Evolutionary conservation across 805 yeast genomes (phyloP).

Genomic region (Millerago galiae): DNA sequence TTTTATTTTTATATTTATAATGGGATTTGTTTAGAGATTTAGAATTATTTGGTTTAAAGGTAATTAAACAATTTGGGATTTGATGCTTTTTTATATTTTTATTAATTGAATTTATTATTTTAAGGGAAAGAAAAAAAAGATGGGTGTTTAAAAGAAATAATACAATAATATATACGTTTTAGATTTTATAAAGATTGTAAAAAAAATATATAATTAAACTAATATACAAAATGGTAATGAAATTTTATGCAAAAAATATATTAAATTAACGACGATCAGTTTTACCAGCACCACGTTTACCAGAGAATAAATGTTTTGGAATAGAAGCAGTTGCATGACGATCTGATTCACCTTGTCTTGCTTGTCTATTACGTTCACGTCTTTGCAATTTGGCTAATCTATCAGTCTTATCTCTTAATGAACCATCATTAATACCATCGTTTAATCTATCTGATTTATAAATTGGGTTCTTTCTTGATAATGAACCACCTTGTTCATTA

Average conservation of each 20-base stretch:
- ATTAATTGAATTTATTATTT: too few species aligned
- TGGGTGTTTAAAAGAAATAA: too few species aligned
- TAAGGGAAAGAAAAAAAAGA: too few species aligned
- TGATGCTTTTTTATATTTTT: too few species aligned
- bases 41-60: too few species aligned
- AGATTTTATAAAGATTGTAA: neutral
- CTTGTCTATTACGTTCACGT: slow-evolving; percentile 87
- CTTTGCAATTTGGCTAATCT: slow-evolving; percentile 84
- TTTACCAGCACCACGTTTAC: slow-evolving; percentile 95
- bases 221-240: slow-evolving; percentile 3
- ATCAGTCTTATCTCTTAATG: slow-evolving; percentile 75
- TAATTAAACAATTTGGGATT: too few species aligned
- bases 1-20: too few species aligned
- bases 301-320: slow-evolving; percentile 93
- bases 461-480: slow-evolving; percentile 28
- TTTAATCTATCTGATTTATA: slow-evolving; percentile 73
- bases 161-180: too few species aligned
- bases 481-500: slow-evolving; percentile 14
- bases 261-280: slow-evolving; percentile 70
- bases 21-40: too few species aligned
- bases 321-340: slow-evolving; percentile 77
- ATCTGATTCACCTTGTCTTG: slow-evolving; percentile 94
- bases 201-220: neutral
- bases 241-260: neutral
- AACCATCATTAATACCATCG: slow-evolving; percentile 82